phyloP scores from a whole-genome alignment of 78 protist genomes.

The Dictyostelium discoideum region DNA sequence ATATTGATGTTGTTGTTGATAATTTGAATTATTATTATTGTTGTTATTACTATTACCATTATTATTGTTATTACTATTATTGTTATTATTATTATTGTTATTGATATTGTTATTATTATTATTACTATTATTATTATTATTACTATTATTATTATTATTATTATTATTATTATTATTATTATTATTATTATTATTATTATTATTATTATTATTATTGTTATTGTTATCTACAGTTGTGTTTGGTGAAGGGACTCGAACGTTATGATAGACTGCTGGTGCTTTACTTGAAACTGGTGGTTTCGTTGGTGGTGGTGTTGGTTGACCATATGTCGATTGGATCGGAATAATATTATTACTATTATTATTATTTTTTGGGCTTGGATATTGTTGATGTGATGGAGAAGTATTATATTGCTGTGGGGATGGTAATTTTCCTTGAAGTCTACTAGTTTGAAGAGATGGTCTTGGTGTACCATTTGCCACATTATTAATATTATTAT shows the following conservation, averaged over 20 bases:
- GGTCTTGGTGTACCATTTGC: background rate
- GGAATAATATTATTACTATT: background rate
- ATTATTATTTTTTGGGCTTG: constrained; percentile 2
- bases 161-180: too few species aligned
- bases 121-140: too few species aligned
- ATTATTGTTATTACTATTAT: too few species aligned
- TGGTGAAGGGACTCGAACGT: background rate
- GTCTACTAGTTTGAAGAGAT: background rate
- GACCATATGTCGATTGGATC: background rate
- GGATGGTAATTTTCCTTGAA: background rate
- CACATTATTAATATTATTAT: background rate
- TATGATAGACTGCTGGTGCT: constrained; percentile 9
- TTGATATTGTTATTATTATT: too few species aligned
- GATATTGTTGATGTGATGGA: background rate
- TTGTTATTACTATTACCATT: too few species aligned
- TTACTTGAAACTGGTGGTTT: constrained; percentile 24
- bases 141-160: background rate
- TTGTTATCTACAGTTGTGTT: background rate
- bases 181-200: too few species aligned
- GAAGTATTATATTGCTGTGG: background rate
- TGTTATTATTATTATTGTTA: too few species aligned
- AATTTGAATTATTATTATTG: background rate
- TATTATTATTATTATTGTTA: background rate
- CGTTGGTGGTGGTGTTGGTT: constrained; percentile 19
- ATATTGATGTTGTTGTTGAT: constrained; percentile 16